Evolutionary conservation across 805 yeast genomes (phyloP).

Genomic region (Cyberlindnera sargentensis): DNA sequence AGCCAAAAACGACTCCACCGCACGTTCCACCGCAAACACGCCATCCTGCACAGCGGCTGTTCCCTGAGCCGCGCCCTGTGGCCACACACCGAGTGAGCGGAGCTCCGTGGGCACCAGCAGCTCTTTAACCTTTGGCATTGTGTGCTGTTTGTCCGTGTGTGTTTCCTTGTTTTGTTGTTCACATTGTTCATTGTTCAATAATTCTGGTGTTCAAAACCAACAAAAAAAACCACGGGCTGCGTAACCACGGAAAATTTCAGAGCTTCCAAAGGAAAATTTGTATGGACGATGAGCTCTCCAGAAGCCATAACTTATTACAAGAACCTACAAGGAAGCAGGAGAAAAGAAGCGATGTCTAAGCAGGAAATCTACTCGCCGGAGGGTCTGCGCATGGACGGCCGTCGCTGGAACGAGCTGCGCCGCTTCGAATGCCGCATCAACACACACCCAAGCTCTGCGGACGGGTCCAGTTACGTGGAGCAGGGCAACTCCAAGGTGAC

Average conservation of each 20-base stretch:
- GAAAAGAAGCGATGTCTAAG: constrained; percentile 41
- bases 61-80: not conserved
- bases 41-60: not conserved
- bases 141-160: too few relatives aligned
- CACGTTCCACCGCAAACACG: not conserved
- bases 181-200: not conserved
- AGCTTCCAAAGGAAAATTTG: not conserved
- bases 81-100: constrained; percentile 1
- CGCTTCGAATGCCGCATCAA: constrained; percentile 73
- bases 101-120: not conserved
- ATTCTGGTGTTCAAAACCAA: too few relatives aligned
- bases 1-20: too few relatives aligned
- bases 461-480: constrained; percentile 88
- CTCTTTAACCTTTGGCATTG: not conserved
- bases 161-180: not conserved
- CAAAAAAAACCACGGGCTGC: not conserved
- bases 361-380: constrained; percentile 91
- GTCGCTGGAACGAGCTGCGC: constrained; percentile 91
- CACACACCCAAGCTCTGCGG: constrained; percentile 82
- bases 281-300: not conserved
- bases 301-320: not conserved
- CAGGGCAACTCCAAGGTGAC: constrained; percentile 88
- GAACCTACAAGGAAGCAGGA: not conserved
- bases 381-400: constrained; percentile 88
- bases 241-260: not conserved